A percentile compares a stretch with the other conserved stretches of the same genome.
Conservation (phyloP, 176 grass and related monocot genomes). For the Juncus effusus region DNA sequence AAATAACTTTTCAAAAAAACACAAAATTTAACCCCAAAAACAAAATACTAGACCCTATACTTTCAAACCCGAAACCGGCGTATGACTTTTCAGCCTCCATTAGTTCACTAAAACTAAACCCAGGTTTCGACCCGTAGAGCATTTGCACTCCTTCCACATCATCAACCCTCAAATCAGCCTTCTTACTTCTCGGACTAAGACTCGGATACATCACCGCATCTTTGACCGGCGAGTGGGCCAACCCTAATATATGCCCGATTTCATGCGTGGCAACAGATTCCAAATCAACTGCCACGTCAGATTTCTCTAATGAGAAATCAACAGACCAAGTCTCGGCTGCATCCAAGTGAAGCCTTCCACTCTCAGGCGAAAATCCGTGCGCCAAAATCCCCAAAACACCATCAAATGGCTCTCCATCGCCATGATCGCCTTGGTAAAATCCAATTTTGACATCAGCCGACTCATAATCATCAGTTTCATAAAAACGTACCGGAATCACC, state of each 20-base stretch:
- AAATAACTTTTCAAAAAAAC: conserved; percentile 6
- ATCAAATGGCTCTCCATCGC: conserved; percentile 87
- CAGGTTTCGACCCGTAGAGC: conserved; percentile 72
- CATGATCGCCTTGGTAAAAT: conserved; percentile 69
- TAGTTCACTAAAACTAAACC: conserved; percentile 64
- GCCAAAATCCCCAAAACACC: conserved; percentile 72
- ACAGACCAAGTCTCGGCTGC: conserved; percentile 66
- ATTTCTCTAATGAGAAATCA: conserved; percentile 33
- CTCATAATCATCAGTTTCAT: conserved; percentile 43
- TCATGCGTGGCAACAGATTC: conserved; percentile 92
- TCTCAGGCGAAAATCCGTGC: conserved; percentile 82
- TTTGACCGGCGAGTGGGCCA: conserved; percentile 64
- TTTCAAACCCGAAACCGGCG: background rate
- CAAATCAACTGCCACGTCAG: conserved; percentile 41
- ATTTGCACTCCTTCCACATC: conserved; percentile 76
- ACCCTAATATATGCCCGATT: conserved; percentile 86
- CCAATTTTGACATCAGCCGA: conserved; percentile 65
- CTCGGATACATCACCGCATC: conserved; percentile 88
- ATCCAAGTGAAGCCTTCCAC: conserved; percentile 83
- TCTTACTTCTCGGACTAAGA: conserved; percentile 52
- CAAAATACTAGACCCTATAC: conserved; percentile 25
- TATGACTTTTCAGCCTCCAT: conserved; percentile 45
- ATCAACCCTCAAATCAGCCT: conserved; percentile 62
- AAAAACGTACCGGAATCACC: conserved; percentile 71
- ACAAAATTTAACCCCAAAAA: conserved; percentile 30